These are phyloP conservation scores for Phytophthora podocarpi DNA, from an alignment of 352 stramenopile genomes.

Conservation along the genomic window DNA sequence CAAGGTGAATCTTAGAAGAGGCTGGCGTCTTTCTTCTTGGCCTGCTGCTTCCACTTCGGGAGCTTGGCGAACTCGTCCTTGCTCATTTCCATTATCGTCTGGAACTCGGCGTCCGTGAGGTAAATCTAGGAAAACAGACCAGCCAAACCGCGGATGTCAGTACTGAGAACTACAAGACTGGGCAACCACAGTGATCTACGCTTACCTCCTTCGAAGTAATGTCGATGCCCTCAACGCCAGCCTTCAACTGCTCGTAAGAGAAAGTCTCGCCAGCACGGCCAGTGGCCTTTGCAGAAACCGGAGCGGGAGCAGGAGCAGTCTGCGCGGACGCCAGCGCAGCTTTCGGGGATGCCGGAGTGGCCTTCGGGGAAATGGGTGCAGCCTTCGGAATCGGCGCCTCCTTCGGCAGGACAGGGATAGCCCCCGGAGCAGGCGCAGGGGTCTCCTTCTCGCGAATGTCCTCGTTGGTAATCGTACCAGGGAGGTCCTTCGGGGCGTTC, in stretches of 20 bases:
- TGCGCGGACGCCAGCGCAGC: conserved; percentile 1
- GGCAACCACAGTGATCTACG: conserved; percentile 4
- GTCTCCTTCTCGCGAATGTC: conserved; percentile 40
- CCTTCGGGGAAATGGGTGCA: conserved; percentile 9
- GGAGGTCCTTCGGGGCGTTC: conserved; percentile 60
- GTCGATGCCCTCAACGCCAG: conserved; percentile 81
- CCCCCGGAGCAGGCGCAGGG: conserved; percentile 8
- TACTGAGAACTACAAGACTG: conserved; percentile 19
- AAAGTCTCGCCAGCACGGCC: conserved; percentile 47
- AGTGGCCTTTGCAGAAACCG: conserved; percentile 33
- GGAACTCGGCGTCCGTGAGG: conserved; percentile 82
- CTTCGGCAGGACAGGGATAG: conserved; percentile 32
- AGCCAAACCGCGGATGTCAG: conserved; percentile 26
- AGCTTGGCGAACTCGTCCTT: conserved; percentile 67
- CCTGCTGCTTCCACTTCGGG: conserved; percentile 88
- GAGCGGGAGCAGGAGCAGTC: conserved; percentile 12
- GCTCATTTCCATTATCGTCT: conserved; percentile 63
- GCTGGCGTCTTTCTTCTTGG: conserved; percentile 87
- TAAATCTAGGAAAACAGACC: conserved; percentile 44
- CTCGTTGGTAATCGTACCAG: conserved; percentile 62
- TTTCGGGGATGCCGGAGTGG: conserved; percentile 15
- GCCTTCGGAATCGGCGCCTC: conserved; percentile 21
- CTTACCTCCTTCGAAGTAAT: conserved; percentile 74
- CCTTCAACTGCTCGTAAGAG: conserved; percentile 69
- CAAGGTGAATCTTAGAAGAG: conserved; percentile 72